Evolutionary conservation across 208 protist genomes (phyloP).

Genomic region (Leishmania martiniquensis): DNA sequence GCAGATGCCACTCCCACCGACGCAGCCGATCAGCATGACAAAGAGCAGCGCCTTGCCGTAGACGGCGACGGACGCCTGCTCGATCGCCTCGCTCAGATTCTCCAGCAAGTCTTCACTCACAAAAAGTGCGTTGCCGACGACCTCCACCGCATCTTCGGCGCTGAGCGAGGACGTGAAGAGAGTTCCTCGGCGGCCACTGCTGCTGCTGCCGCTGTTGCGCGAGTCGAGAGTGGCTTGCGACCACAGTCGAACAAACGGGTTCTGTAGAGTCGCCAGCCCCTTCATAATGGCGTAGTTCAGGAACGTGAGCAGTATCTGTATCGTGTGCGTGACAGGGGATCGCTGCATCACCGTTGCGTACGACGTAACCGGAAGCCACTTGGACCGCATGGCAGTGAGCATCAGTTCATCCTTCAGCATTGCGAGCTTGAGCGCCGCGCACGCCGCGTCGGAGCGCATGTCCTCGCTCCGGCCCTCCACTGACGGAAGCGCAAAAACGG

Average conservation of each 20-base stretch:
- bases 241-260: conserved; percentile 52
- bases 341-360: conserved; percentile 55
- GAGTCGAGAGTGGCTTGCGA: conserved; percentile 23
- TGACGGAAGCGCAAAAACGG: conserved; percentile 58
- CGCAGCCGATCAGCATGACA: conserved; percentile 65
- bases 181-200: conserved; percentile 13
- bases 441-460: conserved; percentile 85
- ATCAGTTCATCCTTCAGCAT: conserved; percentile 73
- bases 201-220: conserved; percentile 19
- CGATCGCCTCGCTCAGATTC: conserved; percentile 40
- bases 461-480: conserved; percentile 62
- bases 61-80: conserved; percentile 55
- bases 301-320: conserved; percentile 84
- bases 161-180: conserved; percentile 27
- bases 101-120: conserved; percentile 31
- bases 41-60: conserved; percentile 81
- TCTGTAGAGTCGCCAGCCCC: conserved; percentile 54
- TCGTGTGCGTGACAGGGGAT: conserved; percentile 45
- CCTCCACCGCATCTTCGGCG: conserved; percentile 24
- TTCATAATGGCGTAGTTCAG: conserved; percentile 69
- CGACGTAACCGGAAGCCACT: conserved; percentile 43
- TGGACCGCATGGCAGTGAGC: conserved; percentile 50
- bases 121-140: conserved; percentile 26
- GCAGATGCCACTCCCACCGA: conserved; percentile 50
- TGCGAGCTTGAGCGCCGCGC: conserved; percentile 75